These are phyloP conservation scores for Macaranga tanarius DNA, from an alignment of 441 rosid species.

Conservation along the genomic window DNA sequence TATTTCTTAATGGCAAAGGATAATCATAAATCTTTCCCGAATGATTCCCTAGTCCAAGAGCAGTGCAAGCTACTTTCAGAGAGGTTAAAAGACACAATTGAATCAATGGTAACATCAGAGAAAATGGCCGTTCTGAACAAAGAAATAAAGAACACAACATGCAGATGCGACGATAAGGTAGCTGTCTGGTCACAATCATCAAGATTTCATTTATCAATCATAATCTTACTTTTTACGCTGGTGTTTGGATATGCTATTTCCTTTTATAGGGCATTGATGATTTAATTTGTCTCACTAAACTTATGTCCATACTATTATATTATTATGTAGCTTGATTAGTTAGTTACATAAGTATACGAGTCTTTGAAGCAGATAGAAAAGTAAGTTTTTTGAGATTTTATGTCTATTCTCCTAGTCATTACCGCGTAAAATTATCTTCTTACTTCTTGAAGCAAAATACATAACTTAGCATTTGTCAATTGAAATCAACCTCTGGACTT, in stretches of 20 bases:
- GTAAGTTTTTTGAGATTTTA: not conserved
- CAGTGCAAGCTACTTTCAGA: conserved; percentile 47
- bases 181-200: conserved; percentile 61
- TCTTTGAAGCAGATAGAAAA: not conserved
- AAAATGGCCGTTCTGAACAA: conserved; percentile 27
- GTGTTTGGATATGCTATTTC: conserved; percentile 50
- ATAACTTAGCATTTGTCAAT: not conserved
- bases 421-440: no score
- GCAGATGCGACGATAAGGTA: conserved; percentile 64
- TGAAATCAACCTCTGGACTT: not conserved
- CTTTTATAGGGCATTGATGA: conserved; percentile 35
- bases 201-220: conserved; percentile 46
- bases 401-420: not conserved
- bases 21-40: conserved; percentile 26
- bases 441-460: not conserved
- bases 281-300: conserved; percentile 28
- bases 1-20: conserved; percentile 41
- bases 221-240: conserved; percentile 42
- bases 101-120: conserved; percentile 41
- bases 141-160: conserved; percentile 34
- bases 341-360: not conserved
- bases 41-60: conserved; percentile 40
- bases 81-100: conserved; percentile 40
- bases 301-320: conserved; percentile 7
- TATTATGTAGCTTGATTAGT: not conserved